Base-by-base conservation (phyloP, 495 filamentous ascomycete genomes). In the Xeromyces bisporus region DNA sequence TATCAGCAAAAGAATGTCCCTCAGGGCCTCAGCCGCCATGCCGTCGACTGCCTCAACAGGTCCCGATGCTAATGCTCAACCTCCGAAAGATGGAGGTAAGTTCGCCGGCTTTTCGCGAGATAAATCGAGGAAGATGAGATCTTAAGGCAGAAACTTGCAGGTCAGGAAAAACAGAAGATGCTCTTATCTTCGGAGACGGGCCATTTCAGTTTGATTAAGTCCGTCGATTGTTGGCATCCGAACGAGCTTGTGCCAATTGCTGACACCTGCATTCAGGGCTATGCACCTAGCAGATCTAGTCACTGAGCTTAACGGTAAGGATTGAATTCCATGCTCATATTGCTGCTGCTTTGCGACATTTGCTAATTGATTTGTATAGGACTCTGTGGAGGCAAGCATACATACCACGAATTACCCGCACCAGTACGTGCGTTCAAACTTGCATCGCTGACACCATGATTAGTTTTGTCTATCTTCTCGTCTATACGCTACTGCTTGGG, bases 241-340 rank as follows among this genome's bases (percentile, higher is more conserved):
- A 7, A 28, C 10, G 28, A 31, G 20, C 24, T 24, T 20, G 17
- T 25, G 31, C 18, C 23, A n/a, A 24, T 24, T 24, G 23, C n/a
- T 24, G 23, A 24, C 23, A n/a, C 7, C n/a, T 6, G 6, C n/a
- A 7, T 20, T 29, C 35, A 82, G 78, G 50, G 82, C 86, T 35
- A 66, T 96, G 37, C 89, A 97, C 48, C 71, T 96, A 35, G 89
- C 89, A 11, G 89, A 97, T 58, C 62, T 91, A 25, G 92, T 97
- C 43, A 97, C 89, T 15, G 84, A 91, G 47, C 56, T 96, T 26
- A 97, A 97, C 54, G 85, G 86, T 92, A 64, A 40, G 42, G 18
- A 14, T 9, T 29, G 20, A 7, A 8, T 26, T 24, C 1, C n/a
- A 14, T 38, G 24, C 31, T 23, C 14, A n/a, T 8, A 18, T 5